Conservation (phyloP, 2,329 filamentous ascomycete species). For the Thermothelomyces thermophilus region DNA sequence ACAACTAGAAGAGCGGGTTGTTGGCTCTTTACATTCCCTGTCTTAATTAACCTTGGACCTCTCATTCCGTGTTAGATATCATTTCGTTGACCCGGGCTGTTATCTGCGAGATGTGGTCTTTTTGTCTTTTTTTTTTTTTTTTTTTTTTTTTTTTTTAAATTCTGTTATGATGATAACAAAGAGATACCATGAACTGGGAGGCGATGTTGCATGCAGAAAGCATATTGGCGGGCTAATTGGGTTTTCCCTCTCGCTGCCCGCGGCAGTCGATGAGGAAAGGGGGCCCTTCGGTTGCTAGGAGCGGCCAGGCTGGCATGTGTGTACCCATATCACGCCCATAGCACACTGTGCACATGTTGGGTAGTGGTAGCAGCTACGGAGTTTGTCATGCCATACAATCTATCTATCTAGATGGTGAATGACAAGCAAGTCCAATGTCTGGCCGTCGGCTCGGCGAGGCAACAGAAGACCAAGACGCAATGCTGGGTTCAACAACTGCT, state of each 20-base stretch:
- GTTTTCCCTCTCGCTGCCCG: not conserved
- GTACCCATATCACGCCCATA: not conserved
- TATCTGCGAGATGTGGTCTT: not conserved
- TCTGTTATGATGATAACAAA: constrained; percentile 6
- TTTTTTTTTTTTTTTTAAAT: not conserved
- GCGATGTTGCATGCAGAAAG: not conserved
- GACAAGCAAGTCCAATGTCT: too few species aligned
- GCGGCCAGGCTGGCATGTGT: not conserved
- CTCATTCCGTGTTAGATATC: constrained; percentile 3
- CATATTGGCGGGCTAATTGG: not conserved
- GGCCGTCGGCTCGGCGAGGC: too few species aligned
- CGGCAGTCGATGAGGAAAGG: not conserved
- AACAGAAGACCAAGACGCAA: too few species aligned
- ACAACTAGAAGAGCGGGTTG: not conserved
- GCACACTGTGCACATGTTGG: too few species aligned
- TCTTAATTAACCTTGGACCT: not conserved
- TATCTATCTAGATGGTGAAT: too few species aligned
- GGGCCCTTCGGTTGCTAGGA: not conserved
- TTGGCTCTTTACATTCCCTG: not conserved
- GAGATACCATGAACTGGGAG: constrained; percentile 9
- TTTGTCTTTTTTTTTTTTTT: not conserved
- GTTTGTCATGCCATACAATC: too few species aligned
- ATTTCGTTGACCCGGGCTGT: not conserved
- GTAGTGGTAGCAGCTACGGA: too few species aligned
- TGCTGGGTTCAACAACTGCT: not conserved